These are phyloP conservation scores for Cladobotryum protrusum DNA, from an alignment of 2,329 filamentous ascomycete species.

Conservation along the genomic window DNA sequence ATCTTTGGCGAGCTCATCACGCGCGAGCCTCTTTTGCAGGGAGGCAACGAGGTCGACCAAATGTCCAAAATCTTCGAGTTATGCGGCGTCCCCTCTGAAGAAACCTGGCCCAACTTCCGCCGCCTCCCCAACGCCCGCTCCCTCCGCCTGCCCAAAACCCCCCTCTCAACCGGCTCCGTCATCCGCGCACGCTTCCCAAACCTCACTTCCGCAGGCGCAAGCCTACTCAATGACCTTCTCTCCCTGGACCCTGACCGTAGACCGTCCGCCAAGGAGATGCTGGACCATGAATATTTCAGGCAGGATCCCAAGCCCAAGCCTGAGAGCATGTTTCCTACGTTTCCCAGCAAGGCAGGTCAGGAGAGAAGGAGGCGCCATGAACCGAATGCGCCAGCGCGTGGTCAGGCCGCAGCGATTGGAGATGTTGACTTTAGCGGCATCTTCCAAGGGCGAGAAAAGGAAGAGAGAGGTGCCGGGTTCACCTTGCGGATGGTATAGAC, in stretches of 20 bases:
- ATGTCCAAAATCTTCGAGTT: conserved; percentile 82
- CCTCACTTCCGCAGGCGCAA: conserved; percentile 67
- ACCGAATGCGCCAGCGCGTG: conserved; percentile 77
- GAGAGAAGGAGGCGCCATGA: conserved; percentile 68
- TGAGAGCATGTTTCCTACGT: conserved; percentile 91
- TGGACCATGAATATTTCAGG: conserved; percentile 76
- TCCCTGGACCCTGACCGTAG: conserved; percentile 66
- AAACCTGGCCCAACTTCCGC: conserved; percentile 79
- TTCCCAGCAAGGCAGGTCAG: conserved; percentile 89
- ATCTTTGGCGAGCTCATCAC: conserved; percentile 89
- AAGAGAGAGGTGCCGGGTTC: conserved; percentile 61
- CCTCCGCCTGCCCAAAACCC: conserved; percentile 58
- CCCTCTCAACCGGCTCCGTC: conserved; percentile 40
- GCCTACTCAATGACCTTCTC: conserved; percentile 64
- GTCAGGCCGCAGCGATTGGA: conserved; percentile 53
- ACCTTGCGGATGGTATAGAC: conserved; percentile 52
- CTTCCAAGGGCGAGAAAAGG: conserved; percentile 59
- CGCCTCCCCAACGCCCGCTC: conserved; percentile 80
- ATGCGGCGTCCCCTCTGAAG: conserved; percentile 77
- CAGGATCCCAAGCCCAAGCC: conserved; percentile 89
- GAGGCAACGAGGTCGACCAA: conserved; percentile 88
- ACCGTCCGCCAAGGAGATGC: conserved; percentile 65
- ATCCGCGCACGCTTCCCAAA: conserved; percentile 75
- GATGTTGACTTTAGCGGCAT: conserved; percentile 63
- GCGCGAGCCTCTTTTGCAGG: conserved; percentile 76